Percentiles rank a stretch among this genome's conserved stretches.
Conservation (phyloP, 1,284 basidiomycete species). For the Thelephora terrestris region DNA sequence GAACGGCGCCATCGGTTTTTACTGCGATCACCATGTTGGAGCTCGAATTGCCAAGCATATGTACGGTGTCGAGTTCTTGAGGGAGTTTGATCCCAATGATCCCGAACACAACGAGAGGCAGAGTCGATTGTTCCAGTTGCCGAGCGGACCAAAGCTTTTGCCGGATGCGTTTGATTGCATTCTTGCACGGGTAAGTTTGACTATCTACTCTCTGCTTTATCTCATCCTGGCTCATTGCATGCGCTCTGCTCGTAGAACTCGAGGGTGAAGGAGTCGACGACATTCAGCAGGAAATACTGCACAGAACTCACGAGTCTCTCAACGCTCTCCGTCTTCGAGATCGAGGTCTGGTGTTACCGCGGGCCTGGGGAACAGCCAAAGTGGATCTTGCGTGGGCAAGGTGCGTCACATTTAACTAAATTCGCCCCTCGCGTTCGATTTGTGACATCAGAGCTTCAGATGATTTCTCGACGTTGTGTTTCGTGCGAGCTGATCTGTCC, state of each 20-base stretch:
- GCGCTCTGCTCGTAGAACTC: slow-evolving; percentile 32
- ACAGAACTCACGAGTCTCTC: slow-evolving; percentile 67
- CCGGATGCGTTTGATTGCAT: slow-evolving; percentile 76
- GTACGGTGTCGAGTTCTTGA: slow-evolving; percentile 71
- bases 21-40: slow-evolving; percentile 71
- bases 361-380: slow-evolving; percentile 57
- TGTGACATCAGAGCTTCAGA: slow-evolving; percentile 25
- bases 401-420: slow-evolving; percentile 22
- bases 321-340: slow-evolving; percentile 67
- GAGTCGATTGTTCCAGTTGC: slow-evolving; percentile 59
- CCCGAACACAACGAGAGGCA: slow-evolving; percentile 54
- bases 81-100: slow-evolving; percentile 54
- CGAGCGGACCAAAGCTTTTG: slow-evolving; percentile 60
- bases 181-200: slow-evolving; percentile 43
- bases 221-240: slow-evolving; percentile 1
- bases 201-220: slow-evolving; percentile 6
- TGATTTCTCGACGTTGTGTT: slow-evolving; percentile 63
- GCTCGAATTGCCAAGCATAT: slow-evolving; percentile 68
- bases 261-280: slow-evolving; percentile 69
- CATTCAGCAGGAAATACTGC: slow-evolving; percentile 70
- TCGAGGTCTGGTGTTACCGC: slow-evolving; percentile 72
- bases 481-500: slow-evolving; percentile 66
- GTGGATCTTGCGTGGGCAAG: slow-evolving; percentile 58
- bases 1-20: slow-evolving; percentile 72
- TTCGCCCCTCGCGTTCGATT: not conserved